Evolutionary conservation across 2,329 filamentous ascomycete species (phyloP).

Genomic region (Aspergillus thermomutatus): DNA sequence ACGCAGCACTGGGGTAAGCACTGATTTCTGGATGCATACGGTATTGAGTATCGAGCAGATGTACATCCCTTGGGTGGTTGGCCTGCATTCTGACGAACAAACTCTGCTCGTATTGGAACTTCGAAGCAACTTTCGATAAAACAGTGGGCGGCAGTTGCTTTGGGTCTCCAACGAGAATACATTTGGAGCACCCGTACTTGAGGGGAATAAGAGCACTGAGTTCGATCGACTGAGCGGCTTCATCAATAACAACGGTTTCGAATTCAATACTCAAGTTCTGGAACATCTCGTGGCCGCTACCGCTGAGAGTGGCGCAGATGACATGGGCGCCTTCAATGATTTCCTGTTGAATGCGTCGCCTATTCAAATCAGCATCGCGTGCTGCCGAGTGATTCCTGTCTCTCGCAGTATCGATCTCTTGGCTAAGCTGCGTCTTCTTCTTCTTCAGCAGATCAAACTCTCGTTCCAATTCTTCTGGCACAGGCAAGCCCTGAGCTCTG

Average conservation of each 20-base stretch:
- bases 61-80: slow-evolving; percentile 82
- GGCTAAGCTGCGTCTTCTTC: slow-evolving; percentile 71
- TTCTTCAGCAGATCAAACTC: slow-evolving; percentile 76
- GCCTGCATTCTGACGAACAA: slow-evolving; percentile 97
- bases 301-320: slow-evolving; percentile 90
- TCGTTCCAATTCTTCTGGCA: slow-evolving; percentile 58
- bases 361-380: slow-evolving; percentile 80
- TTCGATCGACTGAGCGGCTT: slow-evolving; percentile 97
- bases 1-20: slow-evolving; percentile 80
- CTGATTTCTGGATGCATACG: slow-evolving; percentile 99
- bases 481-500: slow-evolving; percentile 49
- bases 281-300: slow-evolving; percentile 96
- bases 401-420: slow-evolving; percentile 80
- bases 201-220: slow-evolving; percentile 92
- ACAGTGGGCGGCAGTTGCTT: slow-evolving; percentile 97
- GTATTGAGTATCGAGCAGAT: slow-evolving; percentile 95
- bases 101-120: slow-evolving; percentile 95
- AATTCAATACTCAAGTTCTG: slow-evolving; percentile 92
- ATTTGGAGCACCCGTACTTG: slow-evolving; percentile 96
- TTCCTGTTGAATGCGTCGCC: slow-evolving; percentile 81
- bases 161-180: slow-evolving; percentile 93
- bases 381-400: slow-evolving; percentile 78
- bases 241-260: slow-evolving; percentile 96
- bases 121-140: slow-evolving; percentile 85
- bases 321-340: slow-evolving; percentile 89